Conservation (phyloP, 305 asterid species). For the Euphrasia arctica region DNA sequence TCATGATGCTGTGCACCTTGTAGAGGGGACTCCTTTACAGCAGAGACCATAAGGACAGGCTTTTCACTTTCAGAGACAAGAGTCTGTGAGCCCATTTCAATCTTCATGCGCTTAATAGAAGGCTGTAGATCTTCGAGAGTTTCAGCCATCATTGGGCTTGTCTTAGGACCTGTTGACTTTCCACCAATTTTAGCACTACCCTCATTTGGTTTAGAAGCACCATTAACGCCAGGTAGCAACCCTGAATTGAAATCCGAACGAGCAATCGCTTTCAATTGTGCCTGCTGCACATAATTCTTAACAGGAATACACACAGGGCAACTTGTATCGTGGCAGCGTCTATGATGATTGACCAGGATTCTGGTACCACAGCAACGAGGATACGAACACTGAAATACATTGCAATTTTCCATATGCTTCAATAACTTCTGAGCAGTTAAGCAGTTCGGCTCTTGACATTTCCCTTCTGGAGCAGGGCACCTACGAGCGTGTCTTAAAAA, state of each 20-base stretch:
- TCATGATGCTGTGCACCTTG: slow-evolving; percentile 41
- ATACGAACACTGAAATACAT: slow-evolving; percentile 50
- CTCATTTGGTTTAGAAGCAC: slow-evolving; percentile 47
- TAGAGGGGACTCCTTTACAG: slow-evolving; percentile 42
- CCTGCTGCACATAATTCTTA: slow-evolving; percentile 51
- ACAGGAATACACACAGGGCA: slow-evolving; percentile 97
- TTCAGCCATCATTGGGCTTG: slow-evolving; percentile 44
- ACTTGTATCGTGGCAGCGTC: slow-evolving; percentile 54
- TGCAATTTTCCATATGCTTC: slow-evolving; percentile 72
- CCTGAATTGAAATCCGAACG: slow-evolving; percentile 46
- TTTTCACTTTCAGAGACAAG: slow-evolving; percentile 47
- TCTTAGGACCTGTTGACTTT: slow-evolving; percentile 36
- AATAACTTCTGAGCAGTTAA: slow-evolving; percentile 56
- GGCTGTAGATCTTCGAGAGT: slow-evolving; percentile 71
- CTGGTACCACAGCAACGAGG: slow-evolving; percentile 69
- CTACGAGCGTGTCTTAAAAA: slow-evolving; percentile 88
- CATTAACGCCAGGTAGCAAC: slow-evolving; percentile 41
- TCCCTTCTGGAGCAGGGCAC: slow-evolving; percentile 79
- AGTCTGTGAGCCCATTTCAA: slow-evolving; percentile 56
- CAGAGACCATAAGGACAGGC: slow-evolving; percentile 39
- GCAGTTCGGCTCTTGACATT: slow-evolving; percentile 73
- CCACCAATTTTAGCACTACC: slow-evolving; percentile 44
- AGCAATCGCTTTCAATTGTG: slow-evolving; percentile 46
- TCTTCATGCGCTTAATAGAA: slow-evolving; percentile 77
- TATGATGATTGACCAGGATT: slow-evolving; percentile 50